Conservation (phyloP, 371 early-diverging fungal species). For the Cokeromyces recurvatus region DNA sequence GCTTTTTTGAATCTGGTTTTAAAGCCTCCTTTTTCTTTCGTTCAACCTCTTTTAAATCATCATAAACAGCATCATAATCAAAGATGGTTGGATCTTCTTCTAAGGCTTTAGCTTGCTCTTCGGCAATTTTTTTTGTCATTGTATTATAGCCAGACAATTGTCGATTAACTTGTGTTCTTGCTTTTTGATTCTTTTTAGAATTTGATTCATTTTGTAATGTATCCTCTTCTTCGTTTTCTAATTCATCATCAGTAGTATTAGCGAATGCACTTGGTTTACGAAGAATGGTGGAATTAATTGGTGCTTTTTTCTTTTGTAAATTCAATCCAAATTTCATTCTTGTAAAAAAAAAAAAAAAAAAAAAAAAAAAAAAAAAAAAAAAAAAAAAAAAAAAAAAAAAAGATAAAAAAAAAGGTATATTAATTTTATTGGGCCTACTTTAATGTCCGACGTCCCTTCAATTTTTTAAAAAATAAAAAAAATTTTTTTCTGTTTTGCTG, state of each 20-base stretch:
- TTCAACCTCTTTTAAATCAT: conserved; percentile 72
- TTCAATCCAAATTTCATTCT: conserved; percentile 43
- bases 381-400: too few relatives aligned
- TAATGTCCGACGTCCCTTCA: too few relatives aligned
- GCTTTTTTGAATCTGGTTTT: conserved; percentile 36
- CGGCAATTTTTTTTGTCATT: conserved; percentile 36
- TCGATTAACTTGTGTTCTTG: conserved; percentile 30
- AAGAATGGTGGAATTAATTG: conserved; percentile 5
- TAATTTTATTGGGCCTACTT: too few relatives aligned
- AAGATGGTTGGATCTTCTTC: conserved; percentile 81
- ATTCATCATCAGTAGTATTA: conserved; percentile 20
- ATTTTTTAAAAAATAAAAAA: too few relatives aligned
- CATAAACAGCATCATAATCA: conserved; percentile 91
- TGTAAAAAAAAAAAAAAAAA: background rate
- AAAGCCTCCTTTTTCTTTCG: conserved; percentile 41
- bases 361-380: too few relatives aligned
- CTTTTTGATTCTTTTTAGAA: conserved; percentile 7
- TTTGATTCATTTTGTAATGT: conserved; percentile 3
- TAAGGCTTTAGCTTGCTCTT: conserved; percentile 62
- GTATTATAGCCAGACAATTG: conserved; percentile 24
- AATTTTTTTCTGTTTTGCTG: too few relatives aligned
- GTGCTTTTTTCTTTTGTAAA: conserved; percentile 27
- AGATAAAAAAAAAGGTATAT: too few relatives aligned
- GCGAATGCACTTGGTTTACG: conserved; percentile 20
- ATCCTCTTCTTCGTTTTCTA: conserved; percentile 11